Base-by-base conservation (phyloP, 108 stramenopile genomes). In the Chaetoceros muelleri region DNA sequence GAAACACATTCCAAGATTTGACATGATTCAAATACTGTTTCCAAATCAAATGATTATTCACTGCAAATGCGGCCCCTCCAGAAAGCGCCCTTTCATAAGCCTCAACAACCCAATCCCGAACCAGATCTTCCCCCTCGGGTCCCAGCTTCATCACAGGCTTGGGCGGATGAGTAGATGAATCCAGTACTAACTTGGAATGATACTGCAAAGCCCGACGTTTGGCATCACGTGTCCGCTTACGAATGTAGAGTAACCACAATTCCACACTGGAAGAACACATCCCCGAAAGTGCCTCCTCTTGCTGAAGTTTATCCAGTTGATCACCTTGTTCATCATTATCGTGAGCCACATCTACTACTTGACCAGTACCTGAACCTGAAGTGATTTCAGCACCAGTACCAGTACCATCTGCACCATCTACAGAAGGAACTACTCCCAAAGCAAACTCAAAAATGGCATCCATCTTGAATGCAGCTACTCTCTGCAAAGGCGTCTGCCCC, bases 1-100 rank as follows among this genome's bases (percentile, higher is more conserved):
- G 23, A 25, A 55, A 2, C 17, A 19, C 31, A 24, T 24, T 68
- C 66, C 73, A 82, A 17, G 76, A 66, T 56, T 78, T 80, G 67
- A 79, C 74, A 61, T 70, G 85, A 48, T 63, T 68, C 28, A 81
- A 53, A 47, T 91, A 91, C 24, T 59, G 69, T 48, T 66, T 81
- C 90, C 90, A 91, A 44, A 87, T 30, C 26, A 84, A n/a, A 44
- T 85, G 80, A 62, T 87, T 87, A 55, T 84, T 69, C 28, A 65
- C 44, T 17, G 64, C 60, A 57, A 73, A 85, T 28, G 76, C 85
- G 8, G 76, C 79, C 0, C 74, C 73, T 49, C 66, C 48, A 51
- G 62, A 65, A 23, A 87, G 46, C 2, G 90, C 90, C 26, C 69
- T 26, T 51, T 91, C 85, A 55, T 82, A 91, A n/a, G 89, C 89